phyloP scores from a whole-genome alignment of 139 green algal genomes.

The Chlorella vulgaris region DNA sequence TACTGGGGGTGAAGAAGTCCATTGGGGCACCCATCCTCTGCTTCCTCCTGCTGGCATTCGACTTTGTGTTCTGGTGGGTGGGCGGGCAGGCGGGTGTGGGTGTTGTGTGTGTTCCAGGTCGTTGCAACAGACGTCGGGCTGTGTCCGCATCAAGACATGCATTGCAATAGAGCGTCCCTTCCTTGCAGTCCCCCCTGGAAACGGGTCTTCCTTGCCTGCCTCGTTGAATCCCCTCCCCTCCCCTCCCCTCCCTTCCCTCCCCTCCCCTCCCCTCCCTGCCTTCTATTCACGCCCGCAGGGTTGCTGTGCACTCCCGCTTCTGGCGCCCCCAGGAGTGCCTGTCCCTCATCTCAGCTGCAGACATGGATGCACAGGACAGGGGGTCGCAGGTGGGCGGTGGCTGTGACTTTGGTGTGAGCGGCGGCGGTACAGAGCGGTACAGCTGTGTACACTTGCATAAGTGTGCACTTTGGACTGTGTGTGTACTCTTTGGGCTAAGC shows the following conservation, averaged over 20 bases:
- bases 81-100: neutral
- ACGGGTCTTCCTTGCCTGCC: neutral
- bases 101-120: neutral
- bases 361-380: conserved; percentile 58
- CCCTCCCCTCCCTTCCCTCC: too few relatives aligned
- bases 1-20: conserved; percentile 67
- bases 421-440: too few relatives aligned
- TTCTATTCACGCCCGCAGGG: too few relatives aligned
- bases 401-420: neutral
- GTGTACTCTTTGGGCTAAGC: too few relatives aligned
- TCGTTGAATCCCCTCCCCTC: too few relatives aligned
- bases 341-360: conserved; percentile 60
- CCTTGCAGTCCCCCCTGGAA: too few relatives aligned
- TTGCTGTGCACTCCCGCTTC: conserved; percentile 46
- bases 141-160: too few relatives aligned
- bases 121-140: too few relatives aligned
- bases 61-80: conserved; percentile 50
- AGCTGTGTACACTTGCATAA: too few relatives aligned
- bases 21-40: conserved; percentile 32
- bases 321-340: conserved; percentile 61
- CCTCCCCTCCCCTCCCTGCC: too few relatives aligned
- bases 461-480: too few relatives aligned
- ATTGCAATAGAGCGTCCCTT: too few relatives aligned
- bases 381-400: neutral
- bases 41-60: conserved; percentile 56